These are phyloP conservation scores for Boletus semigastroideus DNA, from an alignment of 1,284 basidiomycete species.

Conservation along the genomic window DNA sequence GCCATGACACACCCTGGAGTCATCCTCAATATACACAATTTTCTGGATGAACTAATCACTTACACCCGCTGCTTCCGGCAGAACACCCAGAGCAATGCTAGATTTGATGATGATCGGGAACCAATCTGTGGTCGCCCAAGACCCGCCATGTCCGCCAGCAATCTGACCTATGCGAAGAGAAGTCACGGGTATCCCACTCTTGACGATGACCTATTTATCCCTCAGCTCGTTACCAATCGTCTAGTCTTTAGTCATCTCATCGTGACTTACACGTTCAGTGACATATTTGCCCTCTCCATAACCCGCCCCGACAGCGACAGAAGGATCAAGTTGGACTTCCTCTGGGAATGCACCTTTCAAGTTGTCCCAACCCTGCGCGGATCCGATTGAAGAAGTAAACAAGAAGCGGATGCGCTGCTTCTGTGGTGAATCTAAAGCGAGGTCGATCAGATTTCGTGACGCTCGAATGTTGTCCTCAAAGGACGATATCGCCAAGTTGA, in stretches of 20 bases:
- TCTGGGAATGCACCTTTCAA: slow-evolving; percentile 37
- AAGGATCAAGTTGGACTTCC: slow-evolving; percentile 22
- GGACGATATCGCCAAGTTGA: slow-evolving; percentile 25
- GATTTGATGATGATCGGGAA: slow-evolving; percentile 33
- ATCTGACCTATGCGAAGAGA: slow-evolving; percentile 35
- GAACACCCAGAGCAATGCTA: slow-evolving; percentile 25
- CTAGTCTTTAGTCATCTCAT: no score
- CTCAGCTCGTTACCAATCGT: neutral
- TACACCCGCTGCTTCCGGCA: slow-evolving; percentile 32
- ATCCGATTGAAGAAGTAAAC: slow-evolving; percentile 35
- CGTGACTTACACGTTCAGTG: slow-evolving; percentile 32
- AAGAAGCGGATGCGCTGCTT: slow-evolving; percentile 29
- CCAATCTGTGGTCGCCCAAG: slow-evolving; percentile 33
- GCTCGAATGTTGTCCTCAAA: slow-evolving; percentile 25
- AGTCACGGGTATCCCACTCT: slow-evolving; percentile 22
- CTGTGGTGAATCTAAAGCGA: slow-evolving; percentile 11
- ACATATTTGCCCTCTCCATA: slow-evolving; percentile 39
- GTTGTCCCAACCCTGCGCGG: slow-evolving; percentile 37
- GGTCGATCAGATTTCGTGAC: slow-evolving; percentile 24
- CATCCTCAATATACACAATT: neutral
- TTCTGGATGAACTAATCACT: slow-evolving; percentile 2
- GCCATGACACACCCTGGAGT: slow-evolving; percentile 23
- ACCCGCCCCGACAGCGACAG: slow-evolving; percentile 27
- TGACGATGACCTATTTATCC: slow-evolving; percentile 20
- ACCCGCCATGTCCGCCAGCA: slow-evolving; percentile 27